Conservation (phyloP, 2,329 filamentous ascomycete species). For the Corynespora cassiicola region DNA sequence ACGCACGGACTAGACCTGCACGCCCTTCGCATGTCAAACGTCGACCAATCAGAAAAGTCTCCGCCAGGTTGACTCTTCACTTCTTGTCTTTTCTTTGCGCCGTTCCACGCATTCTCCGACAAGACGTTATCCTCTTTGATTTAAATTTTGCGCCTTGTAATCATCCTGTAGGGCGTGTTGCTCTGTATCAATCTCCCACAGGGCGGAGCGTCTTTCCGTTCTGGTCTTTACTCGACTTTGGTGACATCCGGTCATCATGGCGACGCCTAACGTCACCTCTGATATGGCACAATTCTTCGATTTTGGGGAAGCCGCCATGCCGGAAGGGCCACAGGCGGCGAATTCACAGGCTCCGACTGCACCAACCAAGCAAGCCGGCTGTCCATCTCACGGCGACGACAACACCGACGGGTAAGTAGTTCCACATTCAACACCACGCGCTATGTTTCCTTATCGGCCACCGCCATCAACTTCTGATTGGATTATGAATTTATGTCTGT, state of each 20-base stretch:
- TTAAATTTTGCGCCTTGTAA: conserved; percentile 3
- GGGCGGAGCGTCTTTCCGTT: no score
- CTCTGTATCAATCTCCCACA: no score
- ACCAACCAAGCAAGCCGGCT: conserved; percentile 13
- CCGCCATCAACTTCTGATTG: no score
- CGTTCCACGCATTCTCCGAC: conserved; percentile 4
- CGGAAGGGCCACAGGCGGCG: conserved; percentile 25
- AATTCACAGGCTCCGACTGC: conserved; percentile 10
- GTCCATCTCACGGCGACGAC: conserved; percentile 28
- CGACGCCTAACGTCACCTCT: conserved; percentile 28
- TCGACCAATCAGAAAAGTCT: conserved; percentile 1
- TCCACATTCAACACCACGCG: no score
- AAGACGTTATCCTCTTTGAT: background rate
- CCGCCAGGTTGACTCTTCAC: conserved; percentile 1
- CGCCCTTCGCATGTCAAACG: no score
- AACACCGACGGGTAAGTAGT: conserved; percentile 27
- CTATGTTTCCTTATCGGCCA: no score
- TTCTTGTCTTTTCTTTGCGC: conserved; percentile 4
- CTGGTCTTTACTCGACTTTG: background rate
- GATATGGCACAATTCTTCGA: conserved; percentile 48
- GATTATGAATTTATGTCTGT: no score
- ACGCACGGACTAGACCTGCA: no score
- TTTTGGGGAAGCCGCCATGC: conserved; percentile 45
- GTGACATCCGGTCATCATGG: conserved; percentile 27
- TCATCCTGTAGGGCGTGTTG: conserved; percentile 6